Base-by-base conservation (phyloP, 441 rosid species). In the Codiaeum variegatum region DNA sequence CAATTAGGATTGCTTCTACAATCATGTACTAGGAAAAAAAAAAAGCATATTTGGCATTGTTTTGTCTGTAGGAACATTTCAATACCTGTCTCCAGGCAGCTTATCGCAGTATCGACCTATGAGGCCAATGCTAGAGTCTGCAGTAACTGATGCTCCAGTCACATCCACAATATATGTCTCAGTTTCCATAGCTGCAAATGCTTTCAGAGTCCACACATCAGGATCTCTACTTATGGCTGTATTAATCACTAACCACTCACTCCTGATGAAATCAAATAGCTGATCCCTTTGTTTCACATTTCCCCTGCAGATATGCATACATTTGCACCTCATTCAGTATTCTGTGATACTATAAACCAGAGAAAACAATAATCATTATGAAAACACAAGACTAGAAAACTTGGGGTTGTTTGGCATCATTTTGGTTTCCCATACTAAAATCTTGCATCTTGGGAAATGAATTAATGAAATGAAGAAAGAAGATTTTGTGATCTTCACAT, bases 81-180 rank as follows among this genome's bases (percentile, higher is more conserved):
- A 75, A 54, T 86, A 91, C 97, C 73, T 82, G 66, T 91, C 89
- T 66, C 77, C 72, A n/a, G 89, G 91, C 40, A 91, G 92, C 78
- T 86, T 89, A 68, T 51, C 83, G 74, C 94, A 89, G 64, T 88
- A 91, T 61, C 66, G 80, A 71, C 82, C 62, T 44, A 82, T 42
- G 66, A 90, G 88, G 79, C 79, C 75, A 69, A 84, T 72, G 49
- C 91, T 89, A 49, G 92, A 86, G 72, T 88, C 88, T 70, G 83
- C 76, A 52, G 90, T 79, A 66, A 92, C 79, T 3, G 86, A 86
- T 49, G 89, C 88, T 72, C 88, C 90, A 44, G 87, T 88, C 34
- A 75, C 77, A 63, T 81, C 85, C 76, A 83, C 86, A 54, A 56
- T 55, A 68, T 87, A 86, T 28, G 75, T 44, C 64, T 71, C 69